phyloP scores from a whole-genome alignment of 768 basidiomycete genomes.

The Leccinum uliginosum region DNA sequence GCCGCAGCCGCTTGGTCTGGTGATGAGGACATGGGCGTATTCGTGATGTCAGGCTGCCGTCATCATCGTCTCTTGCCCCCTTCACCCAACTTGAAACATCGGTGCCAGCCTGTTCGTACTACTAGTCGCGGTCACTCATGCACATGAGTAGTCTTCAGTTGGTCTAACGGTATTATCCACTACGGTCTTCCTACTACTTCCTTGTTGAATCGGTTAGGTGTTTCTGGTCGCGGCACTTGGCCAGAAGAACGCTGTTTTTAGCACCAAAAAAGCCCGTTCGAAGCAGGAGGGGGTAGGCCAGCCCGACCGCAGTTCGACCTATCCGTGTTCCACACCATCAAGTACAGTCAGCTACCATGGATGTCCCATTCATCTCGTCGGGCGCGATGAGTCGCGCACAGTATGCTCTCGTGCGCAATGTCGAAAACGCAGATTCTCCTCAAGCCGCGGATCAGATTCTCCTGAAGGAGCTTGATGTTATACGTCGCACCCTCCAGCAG shows the following conservation, averaged over 20 bases:
- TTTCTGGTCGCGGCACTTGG: slow-evolving; percentile 6
- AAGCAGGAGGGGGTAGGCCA: neutral
- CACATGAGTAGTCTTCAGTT: slow-evolving; percentile 3
- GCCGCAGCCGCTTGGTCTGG: slow-evolving; percentile 26
- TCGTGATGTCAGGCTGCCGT: slow-evolving; percentile 1
- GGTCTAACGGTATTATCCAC: neutral
- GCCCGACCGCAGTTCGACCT: neutral
- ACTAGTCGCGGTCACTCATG: neutral
- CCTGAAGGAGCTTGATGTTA: slow-evolving; percentile 50
- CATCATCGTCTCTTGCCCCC: neutral
- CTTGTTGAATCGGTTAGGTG: neutral
- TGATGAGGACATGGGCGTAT: slow-evolving; percentile 22
- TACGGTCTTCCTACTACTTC: neutral
- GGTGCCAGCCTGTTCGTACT: too few relatives aligned
- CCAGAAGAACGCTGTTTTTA: slow-evolving; percentile 16
- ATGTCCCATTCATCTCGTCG: slow-evolving; percentile 76
- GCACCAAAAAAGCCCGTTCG: neutral
- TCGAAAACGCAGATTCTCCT: slow-evolving; percentile 57
- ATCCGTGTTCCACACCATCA: neutral
- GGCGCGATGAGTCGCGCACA: slow-evolving; percentile 74
- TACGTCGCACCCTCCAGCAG: slow-evolving; percentile 50
- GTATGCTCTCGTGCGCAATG: slow-evolving; percentile 68
- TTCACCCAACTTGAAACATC: neutral
- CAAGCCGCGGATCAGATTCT: slow-evolving; percentile 61
- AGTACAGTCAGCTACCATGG: slow-evolving; percentile 42